Percentiles rank a stretch among this genome's conserved stretches.
Conservation (phyloP, 257 asterid genomes). For the Nicotiana paniculata region DNA sequence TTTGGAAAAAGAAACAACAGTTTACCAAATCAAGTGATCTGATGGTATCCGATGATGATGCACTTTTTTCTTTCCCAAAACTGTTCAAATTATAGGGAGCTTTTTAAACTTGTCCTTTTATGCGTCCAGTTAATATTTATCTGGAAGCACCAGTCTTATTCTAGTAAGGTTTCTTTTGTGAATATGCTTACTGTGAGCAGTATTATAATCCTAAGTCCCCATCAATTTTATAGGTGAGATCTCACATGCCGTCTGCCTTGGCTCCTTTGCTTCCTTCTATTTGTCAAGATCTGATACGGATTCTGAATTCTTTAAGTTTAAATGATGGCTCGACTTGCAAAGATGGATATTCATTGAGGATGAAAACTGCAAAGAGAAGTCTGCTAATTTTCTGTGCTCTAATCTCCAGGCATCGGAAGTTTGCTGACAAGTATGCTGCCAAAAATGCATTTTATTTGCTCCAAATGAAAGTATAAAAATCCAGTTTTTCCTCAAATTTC, state of each 20-base stretch:
- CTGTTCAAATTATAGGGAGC: neutral
- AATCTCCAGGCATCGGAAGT: conserved; percentile 35
- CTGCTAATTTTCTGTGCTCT: conserved; percentile 35
- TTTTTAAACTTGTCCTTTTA: neutral
- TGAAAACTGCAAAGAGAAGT: conserved; percentile 36
- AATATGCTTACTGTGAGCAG: neutral
- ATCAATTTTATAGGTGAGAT: conserved; percentile 28
- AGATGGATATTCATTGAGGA: conserved; percentile 17
- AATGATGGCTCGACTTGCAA: conserved; percentile 17
- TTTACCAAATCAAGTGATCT: neutral
- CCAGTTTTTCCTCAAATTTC: neutral
- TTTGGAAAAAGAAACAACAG: neutral
- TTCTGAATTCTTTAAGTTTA: conserved; percentile 30
- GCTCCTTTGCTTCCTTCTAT: conserved; percentile 32
- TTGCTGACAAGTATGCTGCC: conserved; percentile 30
- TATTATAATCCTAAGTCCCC: neutral
- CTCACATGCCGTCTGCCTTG: conserved; percentile 43
- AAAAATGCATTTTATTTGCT: conserved; percentile 6
- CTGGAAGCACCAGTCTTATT: neutral
- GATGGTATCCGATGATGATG: neutral
- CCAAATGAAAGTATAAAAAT: neutral
- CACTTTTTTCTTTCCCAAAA: neutral
- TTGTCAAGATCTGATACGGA: conserved; percentile 26
- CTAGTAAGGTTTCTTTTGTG: neutral
- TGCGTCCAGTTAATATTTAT: neutral